Percentiles rank a stretch among this genome's conserved stretches.
Evolutionary conservation across 2,329 filamentous ascomycete genomes (phyloP).

Genomic region (Aspergillus latus): DNA sequence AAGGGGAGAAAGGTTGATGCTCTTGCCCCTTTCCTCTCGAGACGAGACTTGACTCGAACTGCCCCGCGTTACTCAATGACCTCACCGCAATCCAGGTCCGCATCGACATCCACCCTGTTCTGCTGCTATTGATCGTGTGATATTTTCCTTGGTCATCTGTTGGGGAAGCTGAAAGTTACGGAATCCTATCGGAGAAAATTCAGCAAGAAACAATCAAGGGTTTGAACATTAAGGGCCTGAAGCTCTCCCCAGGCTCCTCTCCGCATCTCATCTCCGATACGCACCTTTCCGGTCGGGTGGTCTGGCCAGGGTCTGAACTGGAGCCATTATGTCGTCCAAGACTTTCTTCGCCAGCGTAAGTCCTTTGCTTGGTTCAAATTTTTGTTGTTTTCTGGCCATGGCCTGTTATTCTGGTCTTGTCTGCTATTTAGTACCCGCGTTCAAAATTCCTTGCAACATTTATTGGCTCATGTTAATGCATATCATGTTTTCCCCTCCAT

Average conservation of each 20-base stretch:
- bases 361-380: constrained; percentile 5
- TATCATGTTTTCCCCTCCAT: too few species aligned
- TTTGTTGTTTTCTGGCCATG: not conserved
- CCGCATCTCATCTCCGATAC: not conserved
- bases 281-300: constrained; percentile 16
- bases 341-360: constrained; percentile 40
- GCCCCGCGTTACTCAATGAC: constrained; percentile 21
- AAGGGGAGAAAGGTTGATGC: not conserved
- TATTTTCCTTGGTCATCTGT: constrained; percentile 5
- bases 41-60: constrained; percentile 1
- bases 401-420: not conserved
- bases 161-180: constrained; percentile 1
- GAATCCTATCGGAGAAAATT: not conserved
- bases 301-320: constrained; percentile 20
- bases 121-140: constrained; percentile 16
- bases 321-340: constrained; percentile 34
- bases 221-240: not conserved
- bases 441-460: too few species aligned
- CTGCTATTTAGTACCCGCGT: too few species aligned
- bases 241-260: not conserved
- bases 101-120: constrained; percentile 25
- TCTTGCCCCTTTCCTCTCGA: not conserved
- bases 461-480: too few species aligned
- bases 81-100: constrained; percentile 21
- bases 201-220: not conserved